Evolutionary conservation across 2,329 filamentous ascomycete genomes (phyloP).

Genomic region (Microsporum ferrugineum): DNA sequence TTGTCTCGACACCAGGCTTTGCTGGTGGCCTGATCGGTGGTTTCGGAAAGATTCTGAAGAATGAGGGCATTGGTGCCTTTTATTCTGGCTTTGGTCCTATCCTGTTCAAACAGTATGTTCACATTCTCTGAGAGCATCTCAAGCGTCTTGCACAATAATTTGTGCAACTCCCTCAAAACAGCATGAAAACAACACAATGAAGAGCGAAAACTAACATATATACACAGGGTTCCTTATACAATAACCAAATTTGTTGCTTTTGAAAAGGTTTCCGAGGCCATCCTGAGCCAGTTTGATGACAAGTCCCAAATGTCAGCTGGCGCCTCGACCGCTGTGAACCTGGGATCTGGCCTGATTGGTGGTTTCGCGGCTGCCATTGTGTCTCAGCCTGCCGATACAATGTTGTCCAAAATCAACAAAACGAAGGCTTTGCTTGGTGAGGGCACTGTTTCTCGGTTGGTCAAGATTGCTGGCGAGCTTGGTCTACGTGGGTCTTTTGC

Average conservation of each 20-base stretch:
- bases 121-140: not conserved
- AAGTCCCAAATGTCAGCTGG: constrained; percentile 57
- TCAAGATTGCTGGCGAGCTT: constrained; percentile 83
- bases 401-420: constrained; percentile 96
- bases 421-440: constrained; percentile 77
- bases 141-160: too few species aligned
- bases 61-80: constrained; percentile 74
- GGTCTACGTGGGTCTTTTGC: constrained; percentile 65
- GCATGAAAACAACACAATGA: not conserved
- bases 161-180: not conserved
- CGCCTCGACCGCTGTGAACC: constrained; percentile 69
- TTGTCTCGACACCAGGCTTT: constrained; percentile 78
- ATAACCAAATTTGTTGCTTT: constrained; percentile 93
- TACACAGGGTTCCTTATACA: constrained; percentile 70
- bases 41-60: constrained; percentile 71
- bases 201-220: not conserved
- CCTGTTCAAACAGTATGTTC: constrained; percentile 64
- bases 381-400: constrained; percentile 84
- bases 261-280: constrained; percentile 71
- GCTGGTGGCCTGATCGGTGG: constrained; percentile 67
- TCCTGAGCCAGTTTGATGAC: constrained; percentile 54
- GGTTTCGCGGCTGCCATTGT: constrained; percentile 78
- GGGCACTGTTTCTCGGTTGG: constrained; percentile 64
- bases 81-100: constrained; percentile 86
- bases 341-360: constrained; percentile 73